Base-by-base conservation (phyloP, 306 rosid species). In the Lathyrus tuberosus region DNA sequence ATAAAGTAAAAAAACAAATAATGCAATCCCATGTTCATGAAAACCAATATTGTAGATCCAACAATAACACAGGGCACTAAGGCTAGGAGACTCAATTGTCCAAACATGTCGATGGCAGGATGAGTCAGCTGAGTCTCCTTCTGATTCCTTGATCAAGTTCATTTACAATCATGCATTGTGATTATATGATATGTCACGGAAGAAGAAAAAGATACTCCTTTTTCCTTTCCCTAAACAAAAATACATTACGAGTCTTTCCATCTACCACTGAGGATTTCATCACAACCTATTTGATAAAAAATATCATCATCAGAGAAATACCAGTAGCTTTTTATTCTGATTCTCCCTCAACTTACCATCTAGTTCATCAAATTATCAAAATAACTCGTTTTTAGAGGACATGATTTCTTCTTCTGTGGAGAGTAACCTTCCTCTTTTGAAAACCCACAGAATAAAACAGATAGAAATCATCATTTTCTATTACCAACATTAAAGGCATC, bases 231-330 rank as follows among this genome's bases (percentile, higher is more conserved):
- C 46, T 35, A 47, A 47, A 16, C 26, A 20, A 59, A 67, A 7
- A 28, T 28, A 40, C 6, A 5, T 38, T 6, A 52, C 13, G 18
- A 10, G 60, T 14, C 22, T 28, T 67, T 68, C 48, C 48, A 61
- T 69, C 24, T 69, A 40, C 65, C 20, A 52, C 13, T 40, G 58
- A 69, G 40, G 44, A 51, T 41, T 40, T 61, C 41, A 13, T 48
- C 58, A 68, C 72, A 70, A 70, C 48, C 58, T 18, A 12, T 54
- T 69, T 24, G n/a, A 65, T 54, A 43, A 30, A 65, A 43, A 8
- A 22, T 65, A 22, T 40, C 16, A 13, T 11, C 5, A 1, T 49
- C 4, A 8, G 42, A 56, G 49, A 66, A 58, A 66, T 18, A 38
- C 62, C 10, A 44, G 41, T 31, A 66, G 13, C 46, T 22, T 51